These are phyloP conservation scores for Cordyceps militaris DNA, from an alignment of 2,329 filamentous ascomycete species.

Conservation along the genomic window DNA sequence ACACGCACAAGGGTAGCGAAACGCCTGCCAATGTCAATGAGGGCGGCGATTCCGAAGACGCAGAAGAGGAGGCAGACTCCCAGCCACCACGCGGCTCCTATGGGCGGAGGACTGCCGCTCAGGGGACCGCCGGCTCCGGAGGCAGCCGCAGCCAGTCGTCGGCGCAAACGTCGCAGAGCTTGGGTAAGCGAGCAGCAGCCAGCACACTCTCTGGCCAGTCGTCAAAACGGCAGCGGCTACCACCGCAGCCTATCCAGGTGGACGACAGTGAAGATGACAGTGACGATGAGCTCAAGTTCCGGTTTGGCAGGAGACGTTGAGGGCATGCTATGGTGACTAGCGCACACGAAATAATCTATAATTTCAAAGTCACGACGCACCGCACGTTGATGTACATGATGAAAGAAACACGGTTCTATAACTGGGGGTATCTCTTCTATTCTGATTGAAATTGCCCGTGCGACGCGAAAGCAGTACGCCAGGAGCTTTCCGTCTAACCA, in stretches of 20 bases:
- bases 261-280: conserved; percentile 41
- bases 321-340: background rate
- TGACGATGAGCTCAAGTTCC: conserved; percentile 51
- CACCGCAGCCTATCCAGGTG: conserved; percentile 28
- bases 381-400: background rate
- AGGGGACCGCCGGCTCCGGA: conserved; percentile 1
- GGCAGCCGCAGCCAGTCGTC: conserved; percentile 13
- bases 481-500: background rate
- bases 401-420: conserved; percentile 1
- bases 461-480: background rate
- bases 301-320: conserved; percentile 45
- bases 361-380: background rate
- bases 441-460: background rate
- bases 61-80: conserved; percentile 12
- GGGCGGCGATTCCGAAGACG: conserved; percentile 19
- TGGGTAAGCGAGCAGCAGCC: conserved; percentile 29
- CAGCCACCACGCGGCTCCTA: conserved; percentile 7
- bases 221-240: conserved; percentile 17
- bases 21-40: conserved; percentile 12
- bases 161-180: conserved; percentile 19
- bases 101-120: background rate
- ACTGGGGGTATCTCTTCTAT: conserved; percentile 7
- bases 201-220: conserved; percentile 24
- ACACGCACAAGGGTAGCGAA: background rate
- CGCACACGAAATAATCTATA: background rate